Base-by-base conservation (phyloP, 2,329 filamentous ascomycete species). In the Penicillium sp. region DNA sequence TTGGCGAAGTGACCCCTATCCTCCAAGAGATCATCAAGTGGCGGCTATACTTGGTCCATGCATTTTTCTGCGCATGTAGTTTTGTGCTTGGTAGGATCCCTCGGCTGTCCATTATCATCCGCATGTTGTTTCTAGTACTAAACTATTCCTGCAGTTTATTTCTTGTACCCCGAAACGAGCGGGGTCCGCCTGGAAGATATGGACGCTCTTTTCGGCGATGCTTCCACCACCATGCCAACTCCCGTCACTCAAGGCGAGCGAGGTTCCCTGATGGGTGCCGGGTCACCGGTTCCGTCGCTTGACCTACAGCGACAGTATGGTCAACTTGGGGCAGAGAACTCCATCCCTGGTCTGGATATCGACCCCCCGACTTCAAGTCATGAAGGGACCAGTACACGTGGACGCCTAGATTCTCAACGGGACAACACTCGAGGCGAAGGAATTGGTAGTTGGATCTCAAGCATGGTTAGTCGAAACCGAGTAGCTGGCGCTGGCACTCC, bases 151-250 rank as follows among this genome's bases (percentile, higher is more conserved):
- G 10, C 56, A 96, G 93, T 99, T 7, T 99, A 92, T 73, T 97
- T 97, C 72, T 82, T 95, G 59, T 99, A 97, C 69, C 93, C 93
- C 27, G 93, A 99, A 72, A 99, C 93, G 0, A 93, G 91, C 59
- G 95, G 95, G 62, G 85, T 99, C 50, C 86, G 91, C 49, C 79
- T 99, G 42, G 93, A 99, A 72, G 93, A 99, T 60, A 99, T 99
- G 93, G 89, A 95, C 67, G 80, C 83, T 2, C 75, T 99, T 13
- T 99, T 99, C 64, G 93, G 93, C 57, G 93, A 99, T 69, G 88
- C 91, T 30, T 93, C 88, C 22, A 91, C 89, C 2, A 82, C 86
- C 10, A 85, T 88, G 72, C 82, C 83, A 4, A 95, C 92, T 0
- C 91, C 92, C 1, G 82, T 84, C 37, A 78, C 89, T 1, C 80